Base-by-base conservation (phyloP, 495 filamentous ascomycete genomes). In the Mytilinidion resinicola region DNA sequence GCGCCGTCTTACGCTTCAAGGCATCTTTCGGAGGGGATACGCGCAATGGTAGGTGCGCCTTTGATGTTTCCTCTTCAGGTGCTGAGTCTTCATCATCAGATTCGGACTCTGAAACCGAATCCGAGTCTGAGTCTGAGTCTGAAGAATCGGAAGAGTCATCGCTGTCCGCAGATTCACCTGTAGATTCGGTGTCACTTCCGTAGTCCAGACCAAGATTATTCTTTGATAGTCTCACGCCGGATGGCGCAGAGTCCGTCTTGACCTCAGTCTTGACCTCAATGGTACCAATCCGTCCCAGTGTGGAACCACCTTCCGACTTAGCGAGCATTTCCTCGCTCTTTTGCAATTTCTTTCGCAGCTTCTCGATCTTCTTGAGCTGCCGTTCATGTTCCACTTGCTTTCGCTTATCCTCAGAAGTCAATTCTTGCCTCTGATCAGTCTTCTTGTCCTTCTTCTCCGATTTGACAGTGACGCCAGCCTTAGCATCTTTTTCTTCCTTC, bases 341-440 rank as follows among this genome's bases (percentile, higher is more conserved):
- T 21, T 67, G 15, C 7, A 60, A 37, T 43, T 41, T 60, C 35
- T 39, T 51, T 30, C 60, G 55, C 21, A 53, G 30, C n/a, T 30
- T 41, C 44, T 39, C 37, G 21, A 20, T 12, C 37, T 25, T 44
- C 41, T 51, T 62, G n/a, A 35, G 9, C 15, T 52, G 46, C 46
- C 21, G 21, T 25, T 30, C 46, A 10, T 25, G 6, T 14, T 25
- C 43, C 44, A 21, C 42, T 15, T 19, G 15, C 21, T 59, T 52
- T 11, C 53, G 11, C 33, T 59, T n/a, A 12, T 20, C 17, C 17
- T 53, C 47, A 10, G 14, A 25, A 25, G 21, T 52, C 47, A 9
- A 50, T 38, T 14, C 35, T 7, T 2, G 69, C 62, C 77, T 69
- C 55, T 73, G 75, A 54, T 77, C 69, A 12, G 80, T 74, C 64